These are phyloP conservation scores for Aspergillus unguis DNA, from an alignment of 2,329 filamentous ascomycete genomes.

Conservation along the genomic window DNA sequence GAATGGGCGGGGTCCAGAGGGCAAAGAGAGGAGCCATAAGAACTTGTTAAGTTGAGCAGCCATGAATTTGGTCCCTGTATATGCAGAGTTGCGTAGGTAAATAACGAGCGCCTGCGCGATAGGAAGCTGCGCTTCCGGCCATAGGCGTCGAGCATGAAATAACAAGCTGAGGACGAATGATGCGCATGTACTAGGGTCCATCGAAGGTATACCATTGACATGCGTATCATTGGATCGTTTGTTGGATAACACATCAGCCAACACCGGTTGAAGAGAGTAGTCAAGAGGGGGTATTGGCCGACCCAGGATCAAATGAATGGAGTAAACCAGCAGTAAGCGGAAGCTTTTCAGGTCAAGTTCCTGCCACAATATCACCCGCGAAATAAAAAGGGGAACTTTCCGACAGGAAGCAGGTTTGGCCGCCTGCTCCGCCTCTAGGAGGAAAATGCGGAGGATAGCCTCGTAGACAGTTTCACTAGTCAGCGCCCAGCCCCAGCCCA, in stretches of 20 bases:
- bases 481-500: constrained; percentile 48
- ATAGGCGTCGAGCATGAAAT: constrained; percentile 49
- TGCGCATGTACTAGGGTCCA: constrained; percentile 34
- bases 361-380: constrained; percentile 45
- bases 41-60: constrained; percentile 49
- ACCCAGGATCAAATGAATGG: constrained; percentile 33
- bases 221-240: background rate
- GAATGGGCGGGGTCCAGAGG: constrained; percentile 50
- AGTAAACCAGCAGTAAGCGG: constrained; percentile 41
- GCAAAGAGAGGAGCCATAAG: constrained; percentile 48
- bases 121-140: constrained; percentile 45
- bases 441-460: constrained; percentile 37
- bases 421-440: constrained; percentile 26
- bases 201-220: constrained; percentile 12
- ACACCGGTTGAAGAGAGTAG: background rate
- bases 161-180: constrained; percentile 47
- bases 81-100: constrained; percentile 26
- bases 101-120: constrained; percentile 42
- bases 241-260: constrained; percentile 5
- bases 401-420: constrained; percentile 4
- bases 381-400: constrained; percentile 46
- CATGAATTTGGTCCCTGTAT: constrained; percentile 19
- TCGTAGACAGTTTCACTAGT: constrained; percentile 33
- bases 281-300: constrained; percentile 18
- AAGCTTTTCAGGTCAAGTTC: constrained; percentile 42